Percentiles rank a stretch among this genome's conserved stretches.
Evolutionary conservation across 2,329 filamentous ascomycete species (phyloP).

Genomic region (Alternaria alternata): DNA sequence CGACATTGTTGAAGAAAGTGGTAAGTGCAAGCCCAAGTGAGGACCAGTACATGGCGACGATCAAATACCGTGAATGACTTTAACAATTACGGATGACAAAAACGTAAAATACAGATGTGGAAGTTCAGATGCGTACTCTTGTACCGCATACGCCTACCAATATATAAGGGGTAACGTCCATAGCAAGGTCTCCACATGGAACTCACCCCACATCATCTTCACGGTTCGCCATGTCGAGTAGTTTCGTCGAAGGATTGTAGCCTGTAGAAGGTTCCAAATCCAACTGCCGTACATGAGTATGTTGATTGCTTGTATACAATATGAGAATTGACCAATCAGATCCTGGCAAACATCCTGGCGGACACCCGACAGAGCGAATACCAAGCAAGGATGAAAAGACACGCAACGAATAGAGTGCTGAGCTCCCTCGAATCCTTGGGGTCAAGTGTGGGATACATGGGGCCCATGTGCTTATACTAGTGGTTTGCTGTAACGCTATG

Average conservation of each 20-base stretch:
- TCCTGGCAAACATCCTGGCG: not conserved
- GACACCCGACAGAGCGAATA: not conserved
- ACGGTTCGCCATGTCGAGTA: not conserved
- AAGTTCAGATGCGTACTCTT: not conserved
- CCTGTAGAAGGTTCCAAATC: not conserved
- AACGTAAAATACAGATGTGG: not conserved
- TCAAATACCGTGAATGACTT: not conserved
- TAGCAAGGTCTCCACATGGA: constrained; percentile 5
- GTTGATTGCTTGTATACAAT: constrained; percentile 6
- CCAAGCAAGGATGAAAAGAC: not conserved
- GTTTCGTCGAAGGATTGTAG: not conserved
- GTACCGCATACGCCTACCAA: not conserved
- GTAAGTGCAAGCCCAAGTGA: constrained; percentile 24
- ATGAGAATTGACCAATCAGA: not conserved
- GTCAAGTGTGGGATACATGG: not conserved
- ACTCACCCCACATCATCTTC: not conserved
- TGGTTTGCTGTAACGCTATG: not conserved
- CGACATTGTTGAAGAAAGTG: constrained; percentile 27
- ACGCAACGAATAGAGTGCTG: not conserved
- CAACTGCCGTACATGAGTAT: constrained; percentile 8
- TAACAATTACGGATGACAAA: not conserved
- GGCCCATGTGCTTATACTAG: not conserved
- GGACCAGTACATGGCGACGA: constrained; percentile 24
- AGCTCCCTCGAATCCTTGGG: not conserved
- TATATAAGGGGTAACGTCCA: not conserved